Base-by-base conservation (phyloP, 1,139 yeast species). In the Suhomyces maxii region DNA sequence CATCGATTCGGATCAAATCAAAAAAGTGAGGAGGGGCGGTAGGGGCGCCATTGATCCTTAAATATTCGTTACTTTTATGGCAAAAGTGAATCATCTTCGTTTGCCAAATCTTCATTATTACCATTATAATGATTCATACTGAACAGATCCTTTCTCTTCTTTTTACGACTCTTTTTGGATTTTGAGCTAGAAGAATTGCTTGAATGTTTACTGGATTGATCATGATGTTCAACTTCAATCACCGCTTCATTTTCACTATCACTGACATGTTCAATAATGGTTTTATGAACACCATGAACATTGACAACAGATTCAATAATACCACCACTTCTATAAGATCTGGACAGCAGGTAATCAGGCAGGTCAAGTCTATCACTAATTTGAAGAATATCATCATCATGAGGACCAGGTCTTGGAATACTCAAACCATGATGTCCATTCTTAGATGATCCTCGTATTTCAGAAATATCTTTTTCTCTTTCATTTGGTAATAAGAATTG, bases 261-360 rank as follows among this genome's bases (percentile, higher is more conserved):
- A 52, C 72, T 68, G 10, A 72, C 75, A 54, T 80, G 82, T 58
- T 85, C 91, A 60, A 90, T 89, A 52, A 90, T 87, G 7, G 95
- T 89, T 70, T 90, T 90, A 57, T 83, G 85, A 13, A 89, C 89
- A 45, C 97, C 97, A 57, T 85, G 84, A 25, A 87, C 88, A 46
- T 86, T 87, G 34, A 89, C 82, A n/a, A 89, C 85, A 37, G 88
- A 83, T 65, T 90, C 97, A 49, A 88, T 80, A 47, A 89, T 84
- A 3, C 95, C 93, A 37, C 89, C 87, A 5, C 86, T 77, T 40
- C 79, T 60, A 53, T 74, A 75, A 6, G 71, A 64, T 40, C 77
- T 58, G 8, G 71, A 55, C 50, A 73, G 77, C 45, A 61, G 68
- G 47, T 57, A 59, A 49, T 71, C 76, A 8, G 52, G 36, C 31